phyloP scores from a whole-genome alignment of 163 green algal species.

The Chlamydomonas reinhardtii region DNA sequence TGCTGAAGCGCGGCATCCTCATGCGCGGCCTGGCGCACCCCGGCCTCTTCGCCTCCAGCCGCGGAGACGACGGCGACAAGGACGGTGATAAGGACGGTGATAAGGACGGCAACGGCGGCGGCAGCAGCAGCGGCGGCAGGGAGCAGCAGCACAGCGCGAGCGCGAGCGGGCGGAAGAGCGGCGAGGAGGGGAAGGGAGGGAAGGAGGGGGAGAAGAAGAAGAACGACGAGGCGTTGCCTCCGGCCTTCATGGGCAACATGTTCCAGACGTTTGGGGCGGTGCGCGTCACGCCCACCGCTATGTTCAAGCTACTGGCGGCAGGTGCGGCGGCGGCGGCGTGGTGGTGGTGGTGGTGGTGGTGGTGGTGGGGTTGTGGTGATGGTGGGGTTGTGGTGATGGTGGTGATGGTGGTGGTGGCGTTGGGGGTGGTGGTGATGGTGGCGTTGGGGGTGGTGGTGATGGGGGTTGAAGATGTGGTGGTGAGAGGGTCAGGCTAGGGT shows the following conservation, averaged over 20 bases:
- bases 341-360: neutral
- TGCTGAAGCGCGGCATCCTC: slow-evolving; percentile 54
- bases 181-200: neutral
- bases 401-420: neutral
- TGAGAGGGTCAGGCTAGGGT: too few species aligned
- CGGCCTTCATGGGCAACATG: slow-evolving; percentile 60
- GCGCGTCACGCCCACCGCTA: slow-evolving; percentile 56
- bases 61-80: neutral
- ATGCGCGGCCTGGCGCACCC: slow-evolving; percentile 72
- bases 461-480: too few species aligned
- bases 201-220: neutral
- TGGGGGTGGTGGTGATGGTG: neutral
- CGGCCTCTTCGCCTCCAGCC: slow-evolving; percentile 40
- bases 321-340: neutral
- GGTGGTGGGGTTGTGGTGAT: neutral
- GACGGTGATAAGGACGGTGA: neutral
- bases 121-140: neutral
- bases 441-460: too few species aligned
- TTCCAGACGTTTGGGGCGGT: slow-evolving; percentile 89
- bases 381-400: too few species aligned
- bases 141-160: neutral
- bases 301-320: slow-evolving; percentile 79
- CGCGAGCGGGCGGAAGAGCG: too few species aligned
- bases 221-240: neutral
- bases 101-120: neutral